phyloP scores from a whole-genome alignment of 2,329 filamentous ascomycete genomes.

The Gyromitra esculenta region DNA sequence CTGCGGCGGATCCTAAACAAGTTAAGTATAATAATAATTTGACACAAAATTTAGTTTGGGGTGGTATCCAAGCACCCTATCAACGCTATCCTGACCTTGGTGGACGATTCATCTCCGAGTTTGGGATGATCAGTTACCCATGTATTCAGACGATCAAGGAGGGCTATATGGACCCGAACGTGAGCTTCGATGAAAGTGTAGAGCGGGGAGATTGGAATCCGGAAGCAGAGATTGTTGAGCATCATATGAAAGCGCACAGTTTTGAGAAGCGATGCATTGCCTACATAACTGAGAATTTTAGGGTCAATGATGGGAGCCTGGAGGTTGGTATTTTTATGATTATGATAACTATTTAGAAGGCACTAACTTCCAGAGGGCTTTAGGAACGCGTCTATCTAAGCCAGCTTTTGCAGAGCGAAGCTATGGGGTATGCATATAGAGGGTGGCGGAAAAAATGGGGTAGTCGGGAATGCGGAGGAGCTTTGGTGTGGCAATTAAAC shows the following conservation, averaged over 20 bases:
- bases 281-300: conserved; percentile 89
- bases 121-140: conserved; percentile 93
- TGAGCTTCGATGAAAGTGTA: conserved; percentile 51
- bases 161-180: conserved; percentile 68
- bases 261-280: conserved; percentile 86
- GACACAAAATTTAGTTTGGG: conserved; percentile 72
- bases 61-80: conserved; percentile 88
- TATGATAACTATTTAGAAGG: background rate
- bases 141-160: conserved; percentile 82
- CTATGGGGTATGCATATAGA: conserved; percentile 71
- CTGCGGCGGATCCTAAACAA: conserved; percentile 24
- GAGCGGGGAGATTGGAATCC: conserved; percentile 76
- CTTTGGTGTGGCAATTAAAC: conserved; percentile 84
- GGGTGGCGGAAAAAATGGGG: conserved; percentile 80
- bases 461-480: conserved; percentile 76
- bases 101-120: conserved; percentile 91
- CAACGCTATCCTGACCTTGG: conserved; percentile 86
- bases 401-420: conserved; percentile 75
- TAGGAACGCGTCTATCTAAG: conserved; percentile 72
- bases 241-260: conserved; percentile 94
- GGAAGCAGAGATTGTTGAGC: conserved; percentile 88
- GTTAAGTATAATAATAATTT: conserved; percentile 25
- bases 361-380: background rate
- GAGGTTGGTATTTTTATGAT: conserved; percentile 1
- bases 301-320: conserved; percentile 64